Base-by-base conservation (phyloP, 2,329 filamentous ascomycete species). In the Sporothrix globosa region DNA sequence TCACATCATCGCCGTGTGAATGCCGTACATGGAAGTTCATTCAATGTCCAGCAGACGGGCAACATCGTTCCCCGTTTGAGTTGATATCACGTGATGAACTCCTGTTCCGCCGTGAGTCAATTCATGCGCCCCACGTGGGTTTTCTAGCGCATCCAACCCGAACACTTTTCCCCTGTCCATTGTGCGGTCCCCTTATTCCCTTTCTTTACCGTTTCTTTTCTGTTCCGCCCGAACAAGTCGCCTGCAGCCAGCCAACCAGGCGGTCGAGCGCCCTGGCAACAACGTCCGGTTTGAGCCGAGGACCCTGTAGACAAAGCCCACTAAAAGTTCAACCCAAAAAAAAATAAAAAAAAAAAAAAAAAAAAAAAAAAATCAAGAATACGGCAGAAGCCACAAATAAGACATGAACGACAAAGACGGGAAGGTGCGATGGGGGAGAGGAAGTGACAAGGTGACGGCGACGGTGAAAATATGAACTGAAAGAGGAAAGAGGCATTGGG, bases 271-370 rank as follows among this genome's bases (percentile, higher is more conserved):
- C 58, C 58, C 58, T 63, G 58, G 39, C 58, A 63, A 63, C 58
- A 27, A 44, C 54, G 67, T 68, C 72, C 72, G 71, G 71, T 72
- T 72, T 72, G 67, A 72, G 67, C 71, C 71, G 71, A 72, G 46
- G 70, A 68, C 69, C 71, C 69, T 68, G 67, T 56, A 19, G 34
- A 4, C 13, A 41, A 9, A 56, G 13, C 30, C 70, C 70, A 68
- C 70, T 68, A 70, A 69, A 70, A 68, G 54, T 65, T 69, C 53
- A 71, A 69, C 67, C 68, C 68, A 60, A 68, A 71, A 44, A 10
- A 10, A 17, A 21, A 11, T 11, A 34, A 34, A 34, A 34, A 34
- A 34, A 34, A 34, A 34, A 34, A 34, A 34, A 9, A 34, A 34
- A 6, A 9, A 34, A 34, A 6, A 34, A 1, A 34, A 34, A 34